Evolutionary conservation across 495 filamentous ascomycete species (phyloP).

Genomic region (Lophiostoma macrostomum): DNA sequence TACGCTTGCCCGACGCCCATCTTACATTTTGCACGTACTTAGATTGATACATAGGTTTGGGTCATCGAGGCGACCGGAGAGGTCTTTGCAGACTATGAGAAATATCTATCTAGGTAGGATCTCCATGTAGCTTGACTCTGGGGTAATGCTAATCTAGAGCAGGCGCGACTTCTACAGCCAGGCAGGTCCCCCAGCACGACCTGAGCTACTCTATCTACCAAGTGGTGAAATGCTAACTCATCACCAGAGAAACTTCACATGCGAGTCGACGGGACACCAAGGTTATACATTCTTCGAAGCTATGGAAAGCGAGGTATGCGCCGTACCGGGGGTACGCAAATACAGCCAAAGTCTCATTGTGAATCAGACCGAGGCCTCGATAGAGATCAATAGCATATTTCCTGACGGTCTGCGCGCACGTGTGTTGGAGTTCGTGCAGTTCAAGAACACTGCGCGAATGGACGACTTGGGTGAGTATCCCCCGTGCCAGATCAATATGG

Average conservation of each 20-base stretch:
- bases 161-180: conserved; percentile 94
- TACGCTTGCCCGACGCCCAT: conserved; percentile 38
- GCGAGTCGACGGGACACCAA: conserved; percentile 91
- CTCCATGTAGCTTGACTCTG: conserved; percentile 2
- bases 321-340: not conserved
- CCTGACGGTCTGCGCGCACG: conserved; percentile 89
- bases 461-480: conserved; percentile 73
- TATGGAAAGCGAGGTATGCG: conserved; percentile 81
- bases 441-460: conserved; percentile 84
- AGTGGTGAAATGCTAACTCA: conserved; percentile 20
- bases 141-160: conserved; percentile 5
- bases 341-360: not conserved
- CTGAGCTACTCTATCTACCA: not conserved
- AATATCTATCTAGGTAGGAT: conserved; percentile 70
- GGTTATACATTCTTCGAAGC: conserved; percentile 93
- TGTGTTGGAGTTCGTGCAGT: conserved; percentile 84
- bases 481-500: not conserved
- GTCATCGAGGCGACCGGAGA: conserved; percentile 85
- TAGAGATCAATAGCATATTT: conserved; percentile 86
- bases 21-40: not conserved
- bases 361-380: conserved; percentile 73
- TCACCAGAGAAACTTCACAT: conserved; percentile 77
- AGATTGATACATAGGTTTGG: conserved; percentile 67
- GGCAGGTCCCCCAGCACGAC: conserved; percentile 46
- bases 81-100: conserved; percentile 84